Percentiles rank a stretch among this genome's conserved stretches.
These are phyloP conservation scores for Boletus rubropictus DNA, from an alignment of 768 basidiomycete genomes.

Conservation along the genomic window DNA sequence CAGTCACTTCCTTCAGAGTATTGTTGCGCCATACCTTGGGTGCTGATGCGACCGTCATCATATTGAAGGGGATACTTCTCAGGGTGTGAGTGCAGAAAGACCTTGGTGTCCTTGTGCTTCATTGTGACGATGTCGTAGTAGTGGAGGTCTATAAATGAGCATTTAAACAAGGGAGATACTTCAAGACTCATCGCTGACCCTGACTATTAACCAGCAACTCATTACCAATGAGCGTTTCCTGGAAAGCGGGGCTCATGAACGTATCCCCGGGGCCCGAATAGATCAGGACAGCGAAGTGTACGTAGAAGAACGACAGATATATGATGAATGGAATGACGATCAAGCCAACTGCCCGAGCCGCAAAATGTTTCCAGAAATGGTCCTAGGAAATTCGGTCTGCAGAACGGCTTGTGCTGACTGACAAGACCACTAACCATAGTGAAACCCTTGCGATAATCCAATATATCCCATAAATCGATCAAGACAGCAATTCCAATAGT, in stretches of 20 bases:
- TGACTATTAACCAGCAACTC: constrained; percentile 88
- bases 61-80: constrained; percentile 91
- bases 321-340: constrained; percentile 85
- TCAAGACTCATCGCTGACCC: constrained; percentile 47
- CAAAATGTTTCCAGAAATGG: constrained; percentile 85
- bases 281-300: constrained; percentile 86
- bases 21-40: constrained; percentile 55
- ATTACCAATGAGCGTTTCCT: constrained; percentile 89
- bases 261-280: constrained; percentile 88
- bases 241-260: constrained; percentile 98
- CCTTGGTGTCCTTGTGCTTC: constrained; percentile 89
- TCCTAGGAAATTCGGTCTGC: constrained; percentile 44
- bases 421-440: constrained; percentile 53
- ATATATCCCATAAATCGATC: constrained; percentile 90
- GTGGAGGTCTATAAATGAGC: constrained; percentile 66
- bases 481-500: constrained; percentile 87
- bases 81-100: constrained; percentile 87
- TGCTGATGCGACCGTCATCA: constrained; percentile 91
- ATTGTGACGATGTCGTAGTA: constrained; percentile 88
- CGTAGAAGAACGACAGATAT: constrained; percentile 93
- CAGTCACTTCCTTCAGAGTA: neutral
- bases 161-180: neutral
- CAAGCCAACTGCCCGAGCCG: constrained; percentile 75
- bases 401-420: neutral
- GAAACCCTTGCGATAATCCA: constrained; percentile 77